Conservation (phyloP, 2,329 filamentous ascomycete species). For the Graphilbum fragrans region DNA sequence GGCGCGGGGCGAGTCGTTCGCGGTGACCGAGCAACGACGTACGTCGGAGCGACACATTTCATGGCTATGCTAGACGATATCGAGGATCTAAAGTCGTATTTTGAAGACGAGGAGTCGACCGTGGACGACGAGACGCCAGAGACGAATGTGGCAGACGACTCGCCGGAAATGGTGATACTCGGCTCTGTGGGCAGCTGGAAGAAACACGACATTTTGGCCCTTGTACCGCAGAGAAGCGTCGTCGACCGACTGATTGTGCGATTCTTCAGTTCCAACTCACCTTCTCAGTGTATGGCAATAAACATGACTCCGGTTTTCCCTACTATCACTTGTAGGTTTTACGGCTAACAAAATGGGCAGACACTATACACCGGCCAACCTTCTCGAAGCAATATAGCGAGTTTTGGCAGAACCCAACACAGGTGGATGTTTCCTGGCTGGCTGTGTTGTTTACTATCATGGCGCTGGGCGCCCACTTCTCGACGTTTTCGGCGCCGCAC, state of each 20-base stretch:
- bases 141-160: constrained; percentile 21
- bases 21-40: constrained; percentile 23
- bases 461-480: constrained; percentile 25
- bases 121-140: constrained; percentile 21
- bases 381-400: constrained; percentile 10
- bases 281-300: constrained; percentile 29
- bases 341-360: constrained; percentile 18
- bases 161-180: constrained; percentile 30
- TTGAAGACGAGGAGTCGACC: constrained; percentile 32
- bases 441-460: constrained; percentile 20
- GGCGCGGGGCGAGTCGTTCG: not conserved
- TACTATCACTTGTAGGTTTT: not conserved
- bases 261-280: constrained; percentile 41
- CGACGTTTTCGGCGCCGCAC: constrained; percentile 27
- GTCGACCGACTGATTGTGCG: constrained; percentile 38
- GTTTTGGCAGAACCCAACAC: constrained; percentile 16
- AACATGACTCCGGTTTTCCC: constrained; percentile 6
- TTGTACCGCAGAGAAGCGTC: constrained; percentile 32
- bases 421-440: constrained; percentile 14
- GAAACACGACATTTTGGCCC: constrained; percentile 32
- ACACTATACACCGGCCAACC: constrained; percentile 38
- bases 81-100: constrained; percentile 45
- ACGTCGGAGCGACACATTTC: constrained; percentile 47
- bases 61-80: constrained; percentile 51
- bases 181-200: constrained; percentile 19